These are phyloP conservation scores for Sicyos baderoa DNA, from an alignment of 306 rosid genomes.

Conservation along the genomic window DNA sequence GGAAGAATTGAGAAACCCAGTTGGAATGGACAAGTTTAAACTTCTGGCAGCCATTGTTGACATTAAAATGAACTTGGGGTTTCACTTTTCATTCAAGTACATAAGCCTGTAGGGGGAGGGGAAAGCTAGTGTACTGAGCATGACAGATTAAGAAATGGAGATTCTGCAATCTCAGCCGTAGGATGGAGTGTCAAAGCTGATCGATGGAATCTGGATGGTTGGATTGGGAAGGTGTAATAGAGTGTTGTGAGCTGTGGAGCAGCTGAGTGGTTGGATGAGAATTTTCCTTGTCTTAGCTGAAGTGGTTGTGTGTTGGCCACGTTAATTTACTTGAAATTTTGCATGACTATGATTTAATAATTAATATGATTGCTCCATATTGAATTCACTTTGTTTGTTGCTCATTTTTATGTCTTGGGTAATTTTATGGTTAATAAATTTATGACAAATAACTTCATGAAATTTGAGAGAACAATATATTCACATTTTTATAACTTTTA, in stretches of 20 bases:
- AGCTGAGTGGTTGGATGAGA: constrained; percentile 11
- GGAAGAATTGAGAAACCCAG: constrained; percentile 26
- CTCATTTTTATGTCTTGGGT: no score
- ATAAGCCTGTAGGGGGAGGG: neutral
- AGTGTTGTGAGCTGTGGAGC: constrained; percentile 1
- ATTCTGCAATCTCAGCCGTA: constrained; percentile 7
- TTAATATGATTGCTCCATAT: neutral
- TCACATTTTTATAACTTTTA: no score
- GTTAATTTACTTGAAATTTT: neutral
- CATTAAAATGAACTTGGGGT: neutral
- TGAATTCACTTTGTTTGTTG: no score
- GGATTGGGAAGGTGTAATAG: neutral
- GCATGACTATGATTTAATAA: neutral
- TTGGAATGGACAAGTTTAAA: constrained; percentile 34
- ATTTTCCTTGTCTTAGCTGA: neutral
- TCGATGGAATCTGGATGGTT: constrained; percentile 11
- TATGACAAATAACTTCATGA: no score
- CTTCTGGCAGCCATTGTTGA: constrained; percentile 40
- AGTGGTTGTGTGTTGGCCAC: constrained; percentile 15
- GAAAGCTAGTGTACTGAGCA: neutral
- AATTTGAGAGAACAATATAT: no score
- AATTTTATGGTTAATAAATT: no score
- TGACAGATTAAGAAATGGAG: neutral
- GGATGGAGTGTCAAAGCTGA: neutral
- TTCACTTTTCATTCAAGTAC: neutral